Conservation (phyloP, 1,139 yeast species). For the Zygosaccharomyces sapae region DNA sequence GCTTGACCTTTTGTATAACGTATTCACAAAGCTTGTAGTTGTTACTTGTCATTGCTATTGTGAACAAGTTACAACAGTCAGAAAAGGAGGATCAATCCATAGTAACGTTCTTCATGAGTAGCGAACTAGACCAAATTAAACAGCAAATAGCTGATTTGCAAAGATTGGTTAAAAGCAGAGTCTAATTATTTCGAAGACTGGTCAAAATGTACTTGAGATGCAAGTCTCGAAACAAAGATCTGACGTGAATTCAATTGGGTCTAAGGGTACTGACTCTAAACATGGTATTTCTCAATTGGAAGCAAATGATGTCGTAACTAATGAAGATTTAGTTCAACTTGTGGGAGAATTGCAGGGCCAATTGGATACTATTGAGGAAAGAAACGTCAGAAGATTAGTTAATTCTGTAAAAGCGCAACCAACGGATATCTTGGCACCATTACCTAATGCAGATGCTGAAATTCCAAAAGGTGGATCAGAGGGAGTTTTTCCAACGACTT, state of each 20-base stretch:
- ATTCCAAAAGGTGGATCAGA: constrained; percentile 44
- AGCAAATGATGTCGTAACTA: constrained; percentile 61
- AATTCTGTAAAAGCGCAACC: constrained; percentile 45
- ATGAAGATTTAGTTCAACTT: constrained; percentile 76
- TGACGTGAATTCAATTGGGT: constrained; percentile 31
- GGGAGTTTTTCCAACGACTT: constrained; percentile 55
- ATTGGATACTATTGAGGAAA: constrained; percentile 64
- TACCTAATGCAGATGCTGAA: constrained; percentile 76
- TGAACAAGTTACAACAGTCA: no score
- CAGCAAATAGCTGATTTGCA: constrained; percentile 47
- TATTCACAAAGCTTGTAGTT: no score
- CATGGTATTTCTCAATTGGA: constrained; percentile 38
- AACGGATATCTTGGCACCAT: constrained; percentile 47
- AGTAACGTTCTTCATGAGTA: constrained; percentile 20
- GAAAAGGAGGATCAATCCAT: no score
- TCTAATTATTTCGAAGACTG: constrained; percentile 56
- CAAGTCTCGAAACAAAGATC: constrained; percentile 51
- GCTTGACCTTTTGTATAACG: not conserved
- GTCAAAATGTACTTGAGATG: constrained; percentile 66
- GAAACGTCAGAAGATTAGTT: constrained; percentile 55
- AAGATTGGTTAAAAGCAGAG: constrained; percentile 48
- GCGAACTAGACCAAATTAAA: constrained; percentile 39
- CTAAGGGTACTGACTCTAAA: constrained; percentile 10
- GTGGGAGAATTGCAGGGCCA: constrained; percentile 90
- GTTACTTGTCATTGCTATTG: no score